Base-by-base conservation (phyloP, 2,329 filamentous ascomycete genomes). In the Colletotrichum magnum region DNA sequence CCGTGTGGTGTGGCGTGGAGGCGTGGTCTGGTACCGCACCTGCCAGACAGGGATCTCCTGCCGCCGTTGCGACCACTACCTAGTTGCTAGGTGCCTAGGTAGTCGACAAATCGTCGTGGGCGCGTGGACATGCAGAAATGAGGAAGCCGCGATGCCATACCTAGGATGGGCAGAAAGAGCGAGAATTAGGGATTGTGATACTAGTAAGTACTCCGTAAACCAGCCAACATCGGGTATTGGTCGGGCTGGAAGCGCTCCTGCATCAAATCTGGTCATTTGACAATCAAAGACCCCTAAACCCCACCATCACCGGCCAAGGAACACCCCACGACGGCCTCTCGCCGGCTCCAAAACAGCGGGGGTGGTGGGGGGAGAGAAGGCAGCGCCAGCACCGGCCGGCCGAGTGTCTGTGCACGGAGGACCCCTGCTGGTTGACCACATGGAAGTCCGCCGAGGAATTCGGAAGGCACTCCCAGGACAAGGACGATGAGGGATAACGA, bases 241-340 rank as follows among this genome's bases (percentile, higher is more conserved):
- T 18, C 50, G 54, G 50, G 47, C 58, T 50, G 32, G 28, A 48
- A 32, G 28, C 28, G 41, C 15, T 21, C 21, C 21, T 57, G 64
- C 52, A 64, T 52, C 59, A 47, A 64, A 51, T 64, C 18, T 68
- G 65, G 65, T 68, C 65, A 68, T 43, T 68, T 64, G 65, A 68
- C 59, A 57, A 41, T 51, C 21, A 68, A 48, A 64, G 60, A 68
- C 65, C 65, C 60, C 39, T 64, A 64, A 64, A 53, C 65, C 53
- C 65, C 65, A 68, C 65, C 43, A 24, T 53, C 32, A 13, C 24
- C 21, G 36, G 16, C 32, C 36, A 45, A 45, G 58, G 47, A 1
- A 15, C 58, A 43, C 58, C 58, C 60, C 59, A 45, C 64, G 28
- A 57, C 41, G 54, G 13, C 54, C 50, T 62, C 50, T 26, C 32